Base-by-base conservation (phyloP, 1,284 basidiomycete genomes). In the Irpex sp. region DNA sequence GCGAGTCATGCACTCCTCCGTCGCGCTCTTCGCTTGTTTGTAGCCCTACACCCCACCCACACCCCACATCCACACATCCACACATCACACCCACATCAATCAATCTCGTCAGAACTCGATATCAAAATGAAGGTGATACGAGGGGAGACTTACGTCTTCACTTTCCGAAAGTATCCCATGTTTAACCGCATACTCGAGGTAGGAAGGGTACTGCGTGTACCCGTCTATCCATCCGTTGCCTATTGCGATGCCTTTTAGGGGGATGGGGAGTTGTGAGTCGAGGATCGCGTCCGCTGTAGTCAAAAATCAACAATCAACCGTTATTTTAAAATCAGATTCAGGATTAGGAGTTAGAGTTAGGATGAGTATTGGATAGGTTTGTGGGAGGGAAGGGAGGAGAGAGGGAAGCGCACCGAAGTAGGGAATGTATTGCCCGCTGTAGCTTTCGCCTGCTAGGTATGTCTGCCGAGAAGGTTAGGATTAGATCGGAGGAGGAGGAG, bases 171-270 rank as follows among this genome's bases (percentile, higher is more conserved):
- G 78, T 21, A 98, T 75, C 0, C 89, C 88, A 57, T 91, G 86
- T 65, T 91, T 85, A 60, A 93, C 83, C 8, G 90, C 88, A 72
- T 91, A 98, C 65, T 98, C 93, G 58, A 95, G 78, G 72, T 94
- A 98, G 9, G 94, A 83, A 6, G 93, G 89, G 73, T 97, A 98
- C 77, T 99, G 97, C 62, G 82, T 79, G 58, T 84, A 81, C 0
- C 90, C 90, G 73, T 98, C 96, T 60, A 98, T 96, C 94, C 95
- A 98, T 2, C 96, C 96, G 74, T 99, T 99, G 8, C 96, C 96
- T 61, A 99, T 98, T 0, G 95, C 92, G 35, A 87, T 77, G 3
- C 96, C 97, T 58, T 83, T 84, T 16, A 99, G 78, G 2, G 80
- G 86, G 37, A 84, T 76, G 48, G 74, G 71, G 47, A 84, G 76